A percentile compares a stretch with the other conserved stretches of the same genome.
These are phyloP conservation scores for Stachybotrys chartarum DNA, from an alignment of 2,329 filamentous ascomycete genomes.

Conservation along the genomic window DNA sequence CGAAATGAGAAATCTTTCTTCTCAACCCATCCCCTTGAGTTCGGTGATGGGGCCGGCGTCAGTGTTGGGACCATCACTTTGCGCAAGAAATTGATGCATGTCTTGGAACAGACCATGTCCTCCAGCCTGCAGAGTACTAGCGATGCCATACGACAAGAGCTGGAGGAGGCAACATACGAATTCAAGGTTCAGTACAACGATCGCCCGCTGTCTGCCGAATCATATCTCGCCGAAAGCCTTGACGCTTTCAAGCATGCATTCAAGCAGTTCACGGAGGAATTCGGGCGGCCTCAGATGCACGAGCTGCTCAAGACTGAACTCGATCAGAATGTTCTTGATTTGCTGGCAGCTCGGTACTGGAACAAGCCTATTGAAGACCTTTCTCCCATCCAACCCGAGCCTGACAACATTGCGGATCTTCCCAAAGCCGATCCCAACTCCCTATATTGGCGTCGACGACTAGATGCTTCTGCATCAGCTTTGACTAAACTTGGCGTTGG, in stretches of 20 bases:
- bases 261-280: conserved; percentile 84
- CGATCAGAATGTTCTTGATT: conserved; percentile 88
- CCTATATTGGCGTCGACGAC: conserved; percentile 86
- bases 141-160: conserved; percentile 87
- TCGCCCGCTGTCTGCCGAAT: conserved; percentile 86
- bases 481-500: conserved; percentile 93
- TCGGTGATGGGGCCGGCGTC: conserved; percentile 65
- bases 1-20: conserved; percentile 89
- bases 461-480: conserved; percentile 84
- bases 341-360: conserved; percentile 93
- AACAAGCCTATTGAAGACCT: conserved; percentile 90
- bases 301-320: conserved; percentile 86
- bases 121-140: conserved; percentile 81
- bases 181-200: conserved; percentile 99
- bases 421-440: conserved; percentile 81
- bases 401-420: conserved; percentile 67
- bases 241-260: conserved; percentile 98
- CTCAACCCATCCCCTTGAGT: conserved; percentile 72
- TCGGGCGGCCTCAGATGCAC: conserved; percentile 83
- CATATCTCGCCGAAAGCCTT: conserved; percentile 89
- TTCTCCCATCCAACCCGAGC: conserved; percentile 56
- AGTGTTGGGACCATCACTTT: conserved; percentile 78
- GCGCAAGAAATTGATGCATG: conserved; percentile 93
- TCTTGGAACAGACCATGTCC: conserved; percentile 96
- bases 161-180: conserved; percentile 95